Evolutionary conservation across 2,329 filamentous ascomycete species (phyloP).

Genomic region (Fusarium proliferatum): DNA sequence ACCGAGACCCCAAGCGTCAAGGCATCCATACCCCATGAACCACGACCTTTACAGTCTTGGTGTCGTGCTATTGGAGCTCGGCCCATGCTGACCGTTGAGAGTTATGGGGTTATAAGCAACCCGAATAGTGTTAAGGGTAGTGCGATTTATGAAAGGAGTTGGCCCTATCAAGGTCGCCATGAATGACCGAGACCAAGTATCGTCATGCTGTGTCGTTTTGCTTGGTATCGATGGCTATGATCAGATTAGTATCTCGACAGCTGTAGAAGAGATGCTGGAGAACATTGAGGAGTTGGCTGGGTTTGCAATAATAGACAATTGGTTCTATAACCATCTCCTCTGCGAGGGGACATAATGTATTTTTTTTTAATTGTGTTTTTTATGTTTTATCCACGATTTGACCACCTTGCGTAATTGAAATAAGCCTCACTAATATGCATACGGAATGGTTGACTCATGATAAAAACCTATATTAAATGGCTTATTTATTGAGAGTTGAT

Average conservation of each 20-base stretch:
- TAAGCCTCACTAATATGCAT: no score
- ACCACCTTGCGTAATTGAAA: no score
- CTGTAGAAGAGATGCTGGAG: background rate
- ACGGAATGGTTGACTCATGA: no score
- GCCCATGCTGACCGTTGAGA: accelerated
- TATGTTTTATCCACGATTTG: no score
- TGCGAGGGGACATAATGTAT: no score
- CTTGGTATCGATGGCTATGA: background rate
- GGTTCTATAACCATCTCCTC: background rate
- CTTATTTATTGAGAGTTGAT: no score
- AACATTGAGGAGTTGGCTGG: background rate
- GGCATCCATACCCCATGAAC: background rate
- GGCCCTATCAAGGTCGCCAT: background rate
- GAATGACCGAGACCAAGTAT: background rate
- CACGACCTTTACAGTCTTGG: background rate
- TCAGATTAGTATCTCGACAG: background rate
- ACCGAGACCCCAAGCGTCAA: background rate
- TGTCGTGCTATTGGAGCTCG: background rate
- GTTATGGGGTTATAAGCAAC: background rate
- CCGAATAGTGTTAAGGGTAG: no score
- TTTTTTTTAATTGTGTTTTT: no score
- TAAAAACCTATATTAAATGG: no score
- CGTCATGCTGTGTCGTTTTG: background rate
- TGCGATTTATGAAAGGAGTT: background rate
- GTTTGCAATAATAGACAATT: accelerated